Base-by-base conservation (phyloP, 352 stramenopile species). In the Phytophthora brassicae region DNA sequence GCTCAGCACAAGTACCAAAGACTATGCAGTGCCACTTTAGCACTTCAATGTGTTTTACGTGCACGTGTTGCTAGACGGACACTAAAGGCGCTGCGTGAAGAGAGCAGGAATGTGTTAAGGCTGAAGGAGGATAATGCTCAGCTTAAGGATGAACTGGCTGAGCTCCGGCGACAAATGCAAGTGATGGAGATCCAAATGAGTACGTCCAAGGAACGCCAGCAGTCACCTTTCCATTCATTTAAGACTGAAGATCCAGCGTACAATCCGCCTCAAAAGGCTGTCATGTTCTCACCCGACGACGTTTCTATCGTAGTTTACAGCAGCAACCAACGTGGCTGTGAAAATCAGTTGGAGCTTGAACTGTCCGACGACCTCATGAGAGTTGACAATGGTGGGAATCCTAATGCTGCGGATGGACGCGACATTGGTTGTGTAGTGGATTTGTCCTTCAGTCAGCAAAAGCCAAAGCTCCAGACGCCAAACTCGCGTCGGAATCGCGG, bases 91-190 rank as follows among this genome's bases (percentile, higher is more conserved):
- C 47, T 89, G 46, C 81, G 82, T 2, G 56, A 78, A 41, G 83
- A 94, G 59, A 90, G 82, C 52, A 79, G 76, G 43, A 90, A 94
- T 42, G 70, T 94, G 31, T 44, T 64, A 14, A 90, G 89, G 60
- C 72, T 94, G 29, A 80, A 88, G 41, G 62, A 89, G 26, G 83
- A 92, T 55, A 94, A 94, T 48, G 67, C 81, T 19, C 76, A 87
- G 22, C 63, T 92, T 2, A 89, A 90, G 66, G 70, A 72, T 42
- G 79, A 89, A 52, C 46, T 92, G 22, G 70, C 75, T 46, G 60
- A 70, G 58, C 64, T 92, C 35, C 78, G 79, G 46, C 75, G 81
- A 36, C 70, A 88, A 44, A 68, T 92, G 41, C 70, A 79, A 26
- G 58, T 62, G 4, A 81, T 92, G 66, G 61, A 70, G 35, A 49